Evolutionary conservation across 345 rosid genomes (phyloP).

Genomic region (Sisymbrium altissimum): DNA sequence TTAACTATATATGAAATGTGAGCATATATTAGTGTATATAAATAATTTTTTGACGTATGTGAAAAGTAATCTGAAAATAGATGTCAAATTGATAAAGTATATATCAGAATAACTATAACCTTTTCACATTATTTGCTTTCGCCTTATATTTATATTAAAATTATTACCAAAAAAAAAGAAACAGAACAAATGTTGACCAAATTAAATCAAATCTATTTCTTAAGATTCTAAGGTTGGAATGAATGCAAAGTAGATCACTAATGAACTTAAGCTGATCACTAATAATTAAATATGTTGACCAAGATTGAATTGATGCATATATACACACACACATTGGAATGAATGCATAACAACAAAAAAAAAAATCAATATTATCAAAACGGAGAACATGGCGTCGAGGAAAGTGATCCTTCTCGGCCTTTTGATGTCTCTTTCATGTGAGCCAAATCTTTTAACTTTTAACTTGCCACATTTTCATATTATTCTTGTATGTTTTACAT

Average conservation of each 20-base stretch:
- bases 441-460: background rate
- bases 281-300: background rate
- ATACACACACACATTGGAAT: background rate
- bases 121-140: too few relatives aligned
- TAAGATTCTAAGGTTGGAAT: background rate
- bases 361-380: background rate
- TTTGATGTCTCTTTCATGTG: slow-evolving; percentile 5
- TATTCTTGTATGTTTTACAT: background rate
- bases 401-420: slow-evolving; percentile 7
- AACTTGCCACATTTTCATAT: background rate
- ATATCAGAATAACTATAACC: too few relatives aligned
- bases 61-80: too few relatives aligned
- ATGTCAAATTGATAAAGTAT: too few relatives aligned
- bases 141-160: too few relatives aligned
- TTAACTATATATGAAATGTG: too few relatives aligned
- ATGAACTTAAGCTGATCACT: background rate
- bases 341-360: background rate
- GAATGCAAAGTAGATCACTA: background rate
- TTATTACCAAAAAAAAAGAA: too few relatives aligned
- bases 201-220: too few relatives aligned
- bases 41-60: too few relatives aligned
- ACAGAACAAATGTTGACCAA: too few relatives aligned
- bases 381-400: slow-evolving; percentile 4
- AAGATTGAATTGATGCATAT: background rate
- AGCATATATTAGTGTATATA: too few relatives aligned